These are phyloP conservation scores for Tympanopsis confertula DNA, from an alignment of 2,329 filamentous ascomycete species.

Conservation along the genomic window DNA sequence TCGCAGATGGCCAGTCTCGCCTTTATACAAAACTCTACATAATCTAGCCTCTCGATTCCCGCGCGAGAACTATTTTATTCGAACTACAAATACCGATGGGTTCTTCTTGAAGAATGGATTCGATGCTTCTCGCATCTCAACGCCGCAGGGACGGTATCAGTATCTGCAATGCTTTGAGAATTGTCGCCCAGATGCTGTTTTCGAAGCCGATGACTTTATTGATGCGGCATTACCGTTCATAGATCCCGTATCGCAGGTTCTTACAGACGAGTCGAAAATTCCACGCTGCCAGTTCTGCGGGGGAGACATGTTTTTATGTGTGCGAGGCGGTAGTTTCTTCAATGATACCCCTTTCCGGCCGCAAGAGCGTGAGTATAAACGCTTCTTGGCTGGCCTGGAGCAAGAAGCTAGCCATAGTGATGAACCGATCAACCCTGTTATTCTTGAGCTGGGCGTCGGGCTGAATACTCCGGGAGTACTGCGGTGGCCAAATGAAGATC, in stretches of 20 bases:
- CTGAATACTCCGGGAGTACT: slow-evolving; percentile 6
- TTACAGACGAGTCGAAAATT: slow-evolving; percentile 9
- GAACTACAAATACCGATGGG: slow-evolving; percentile 19
- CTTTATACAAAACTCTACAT: slow-evolving; percentile 8
- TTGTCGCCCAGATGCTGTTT: slow-evolving; percentile 14
- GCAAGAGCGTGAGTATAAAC: slow-evolving; percentile 9
- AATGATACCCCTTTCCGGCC: slow-evolving; percentile 12
- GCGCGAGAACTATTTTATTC: slow-evolving; percentile 9
- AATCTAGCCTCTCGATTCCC: slow-evolving; percentile 5
- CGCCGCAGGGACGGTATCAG: slow-evolving; percentile 16
- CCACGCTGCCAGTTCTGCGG: slow-evolving; percentile 12
- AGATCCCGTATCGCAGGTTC: neutral
- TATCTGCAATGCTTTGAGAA: slow-evolving; percentile 15
- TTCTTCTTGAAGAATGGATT: slow-evolving; percentile 16
- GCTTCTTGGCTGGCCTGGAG: slow-evolving; percentile 6
- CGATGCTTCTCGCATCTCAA: slow-evolving; percentile 10
- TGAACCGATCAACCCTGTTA: slow-evolving; percentile 3
- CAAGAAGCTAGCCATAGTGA: no score
- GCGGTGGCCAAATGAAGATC: slow-evolving; percentile 5
- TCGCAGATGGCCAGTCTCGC: slow-evolving; percentile 12
- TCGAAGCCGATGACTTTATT: slow-evolving; percentile 1
- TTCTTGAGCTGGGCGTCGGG: slow-evolving; percentile 8
- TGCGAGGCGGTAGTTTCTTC: slow-evolving; percentile 13
- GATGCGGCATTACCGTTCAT: neutral
- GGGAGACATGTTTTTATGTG: slow-evolving; percentile 14